Conservation (phyloP, 768 basidiomycete species). For the Tricholoma sp. region DNA sequence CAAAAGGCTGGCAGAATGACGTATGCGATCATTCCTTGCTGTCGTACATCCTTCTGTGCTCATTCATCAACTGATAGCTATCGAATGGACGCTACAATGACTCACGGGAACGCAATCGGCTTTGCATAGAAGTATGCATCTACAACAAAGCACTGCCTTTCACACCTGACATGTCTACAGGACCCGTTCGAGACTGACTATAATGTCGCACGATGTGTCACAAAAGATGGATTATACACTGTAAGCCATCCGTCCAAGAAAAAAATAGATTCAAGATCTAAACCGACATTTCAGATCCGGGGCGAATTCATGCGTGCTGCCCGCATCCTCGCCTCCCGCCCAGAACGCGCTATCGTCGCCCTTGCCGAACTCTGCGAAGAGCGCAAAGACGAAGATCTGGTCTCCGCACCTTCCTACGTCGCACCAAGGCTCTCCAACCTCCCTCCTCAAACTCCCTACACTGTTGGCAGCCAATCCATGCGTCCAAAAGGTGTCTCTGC, state of each 20-base stretch:
- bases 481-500: conserved; percentile 35
- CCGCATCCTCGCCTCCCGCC: conserved; percentile 74
- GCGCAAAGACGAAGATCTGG: conserved; percentile 62
- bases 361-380: conserved; percentile 92
- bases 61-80: conserved; percentile 27
- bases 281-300: conserved; percentile 61
- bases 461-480: conserved; percentile 57
- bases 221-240: conserved; percentile 92
- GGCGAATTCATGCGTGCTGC: conserved; percentile 98
- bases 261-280: conserved; percentile 6
- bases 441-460: conserved; percentile 70
- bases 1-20: conserved; percentile 93
- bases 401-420: conserved; percentile 41
- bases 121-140: conserved; percentile 84
- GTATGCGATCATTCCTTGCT: conserved; percentile 37
- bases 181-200: conserved; percentile 97
- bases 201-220: conserved; percentile 96
- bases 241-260: conserved; percentile 36
- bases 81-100: conserved; percentile 57
- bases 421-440: conserved; percentile 40
- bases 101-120: conserved; percentile 83
- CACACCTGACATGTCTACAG: conserved; percentile 36
- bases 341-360: conserved; percentile 75
- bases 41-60: neutral
- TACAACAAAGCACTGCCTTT: neutral